Evolutionary conservation across 2,329 filamentous ascomycete species (phyloP), one percentile per base, ranked within the genome.

Genomic region (Fusarium sp.): DNA sequence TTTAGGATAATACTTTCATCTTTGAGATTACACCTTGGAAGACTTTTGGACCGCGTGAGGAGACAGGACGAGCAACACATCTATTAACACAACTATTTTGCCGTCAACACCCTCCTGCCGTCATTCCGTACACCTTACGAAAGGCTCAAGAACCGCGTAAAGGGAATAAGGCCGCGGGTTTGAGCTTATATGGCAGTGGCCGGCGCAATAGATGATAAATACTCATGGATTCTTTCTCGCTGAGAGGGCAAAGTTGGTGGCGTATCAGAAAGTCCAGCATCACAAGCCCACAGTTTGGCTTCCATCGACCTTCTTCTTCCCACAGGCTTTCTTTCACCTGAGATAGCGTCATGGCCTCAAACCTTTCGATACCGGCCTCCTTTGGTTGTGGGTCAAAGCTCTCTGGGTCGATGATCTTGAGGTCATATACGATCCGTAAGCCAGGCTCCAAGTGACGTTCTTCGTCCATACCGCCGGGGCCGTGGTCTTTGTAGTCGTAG

Each of bases 211-310:
- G 69, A 8, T 57, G 44, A n/a, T 49, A 54, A 36, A 79, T 68
- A 5, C 65, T 45, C 3, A 56, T 57, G 22, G 62, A 66, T 38
- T 77, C 74, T 6, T 76, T 72, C 3, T 56, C 61, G 9, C 65
- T 67, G 13, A 31, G 28, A 13, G 49, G 67, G 40, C 79, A 60
- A 34, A 75, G 72, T 6, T 73, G 69, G 56, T 76, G 75, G 19
- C 78, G 75, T 14, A 77, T 57, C 39, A 81, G 58, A 50, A 80
- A 81, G 44, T 80, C 77, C 24, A 81, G 67, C 76, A 80, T 80
- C n/a, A 80, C 78, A 7, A 81, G 65, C n/a, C 74, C 79, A 46
- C 77, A 80, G 52, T 80, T 80, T n/a, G 79, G 78, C 69, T 81
- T 81, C 79, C 79, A 81, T 28, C 56, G 55, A 10, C 66, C 53